phyloP scores from a whole-genome alignment of 2,329 filamentous ascomycete species.

The Penicillium sp. region DNA sequence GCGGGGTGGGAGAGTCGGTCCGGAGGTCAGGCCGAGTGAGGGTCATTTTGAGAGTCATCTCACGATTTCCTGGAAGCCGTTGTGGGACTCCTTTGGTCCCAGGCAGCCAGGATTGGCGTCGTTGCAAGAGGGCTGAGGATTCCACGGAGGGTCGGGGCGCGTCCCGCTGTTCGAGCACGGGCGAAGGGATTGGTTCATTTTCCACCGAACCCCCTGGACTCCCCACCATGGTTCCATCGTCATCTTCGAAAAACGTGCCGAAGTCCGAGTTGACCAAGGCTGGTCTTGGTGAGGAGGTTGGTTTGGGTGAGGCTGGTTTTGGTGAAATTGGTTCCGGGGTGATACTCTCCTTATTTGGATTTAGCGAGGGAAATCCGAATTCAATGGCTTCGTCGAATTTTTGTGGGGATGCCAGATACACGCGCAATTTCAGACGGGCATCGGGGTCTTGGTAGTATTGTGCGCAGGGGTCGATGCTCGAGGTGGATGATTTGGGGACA shows the following conservation, averaged over 20 bases:
- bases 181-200: conserved; percentile 22
- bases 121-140: conserved; percentile 13
- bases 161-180: conserved; percentile 10
- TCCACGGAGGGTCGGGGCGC: conserved; percentile 12
- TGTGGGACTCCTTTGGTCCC: conserved; percentile 46
- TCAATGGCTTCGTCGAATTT: conserved; percentile 95
- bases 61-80: conserved; percentile 61
- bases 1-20: conserved; percentile 26
- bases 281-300: conserved; percentile 26
- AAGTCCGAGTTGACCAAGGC: conserved; percentile 46
- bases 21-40: conserved; percentile 85
- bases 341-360: conserved; percentile 32
- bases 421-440: conserved; percentile 77
- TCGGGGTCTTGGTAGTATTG: conserved; percentile 89
- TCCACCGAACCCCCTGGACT: conserved; percentile 23
- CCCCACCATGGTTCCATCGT: conserved; percentile 46
- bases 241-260: conserved; percentile 53
- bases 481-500: conserved; percentile 52
- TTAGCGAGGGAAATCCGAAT: conserved; percentile 73
- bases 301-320: conserved; percentile 24
- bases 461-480: conserved; percentile 66
- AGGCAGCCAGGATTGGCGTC: conserved; percentile 20
- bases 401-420: conserved; percentile 82
- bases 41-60: conserved; percentile 97
- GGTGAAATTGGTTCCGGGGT: conserved; percentile 16